Evolutionary conservation across 2,329 filamentous ascomycete genomes (phyloP), one percentile per base, ranked within the genome.

Genomic region (Salinomyces thailandicus): DNA sequence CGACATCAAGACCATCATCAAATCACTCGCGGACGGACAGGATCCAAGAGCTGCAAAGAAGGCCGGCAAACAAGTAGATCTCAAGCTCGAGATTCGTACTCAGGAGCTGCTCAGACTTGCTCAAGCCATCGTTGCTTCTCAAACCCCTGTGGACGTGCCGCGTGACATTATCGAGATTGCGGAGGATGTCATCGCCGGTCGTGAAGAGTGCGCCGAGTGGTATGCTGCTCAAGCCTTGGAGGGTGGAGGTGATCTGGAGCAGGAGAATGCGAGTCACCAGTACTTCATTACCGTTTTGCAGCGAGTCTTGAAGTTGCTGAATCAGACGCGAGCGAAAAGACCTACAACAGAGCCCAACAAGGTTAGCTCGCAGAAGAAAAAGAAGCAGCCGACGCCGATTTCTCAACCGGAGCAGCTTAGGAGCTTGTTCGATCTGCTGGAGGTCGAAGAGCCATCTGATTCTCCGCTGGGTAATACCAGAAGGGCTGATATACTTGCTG

Each of bases 201-300:
- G 35, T 3, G 2, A 26, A 11, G 24, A 34, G 16, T 38, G 39
- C 32, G 35, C 39, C 1, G 35, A 33, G 2, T 38, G 35, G 35
- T 38, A 41, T 22, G 35, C 35, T 4, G 28, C 33, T 16, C 33
- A 36, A 14, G 31, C 39, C 5, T 14, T 38, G 2, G 12, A 29
- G 11, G 11, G 13, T 5, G 35, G 19, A 18, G 28, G 24, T 12
- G 19, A 34, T 4, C 13, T 35, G 4, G 14, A 19, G 31, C 27
- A 38, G 36, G 13, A 38, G 27, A 41, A 44, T 16, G 22, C 38
- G 27, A 33, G 38, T 15, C 41, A 44, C 18, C 27, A 26, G 8
- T 35, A 33, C 24, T 44, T 44, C 38, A 44, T 44, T 13, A 26
- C 17, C 22, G 36, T 44, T 3, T 24, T 40, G 4, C 3, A 39